Evolutionary conservation across 208 protist species (phyloP).

Genomic region (Leishmania braziliensis): DNA sequence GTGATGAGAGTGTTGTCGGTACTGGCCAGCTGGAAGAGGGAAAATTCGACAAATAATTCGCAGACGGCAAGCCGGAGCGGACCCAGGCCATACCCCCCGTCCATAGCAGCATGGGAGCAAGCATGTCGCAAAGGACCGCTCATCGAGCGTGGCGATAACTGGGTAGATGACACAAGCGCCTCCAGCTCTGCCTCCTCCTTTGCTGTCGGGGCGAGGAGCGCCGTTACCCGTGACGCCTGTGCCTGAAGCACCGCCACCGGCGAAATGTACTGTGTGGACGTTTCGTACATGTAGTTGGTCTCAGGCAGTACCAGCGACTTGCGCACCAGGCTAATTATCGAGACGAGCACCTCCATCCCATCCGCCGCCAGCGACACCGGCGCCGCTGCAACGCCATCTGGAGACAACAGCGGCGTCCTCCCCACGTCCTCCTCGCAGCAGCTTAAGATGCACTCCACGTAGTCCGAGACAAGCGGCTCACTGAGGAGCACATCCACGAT

Average conservation of each 20-base stretch:
- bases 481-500: constrained; percentile 65
- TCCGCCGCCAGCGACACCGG: constrained; percentile 43
- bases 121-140: too few species aligned
- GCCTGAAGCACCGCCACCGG: constrained; percentile 38
- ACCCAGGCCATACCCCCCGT: constrained; percentile 20
- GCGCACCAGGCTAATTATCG: constrained; percentile 50
- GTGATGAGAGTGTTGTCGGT: constrained; percentile 48
- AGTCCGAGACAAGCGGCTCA: constrained; percentile 35
- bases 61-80: constrained; percentile 42
- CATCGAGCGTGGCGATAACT: neutral
- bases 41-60: constrained; percentile 65
- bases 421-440: constrained; percentile 36
- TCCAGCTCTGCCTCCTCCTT: constrained; percentile 11
- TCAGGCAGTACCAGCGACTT: constrained; percentile 61
- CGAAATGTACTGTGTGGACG: constrained; percentile 34
- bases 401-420: constrained; percentile 16
- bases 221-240: constrained; percentile 35
- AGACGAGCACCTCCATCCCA: constrained; percentile 49
- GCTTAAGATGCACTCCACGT: constrained; percentile 36
- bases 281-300: constrained; percentile 44
- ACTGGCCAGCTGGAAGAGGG: constrained; percentile 39
- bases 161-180: neutral
- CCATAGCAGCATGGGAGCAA: neutral
- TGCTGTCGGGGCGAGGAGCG: constrained; percentile 21
- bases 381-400: constrained; percentile 19